Percentiles rank a stretch among this genome's conserved stretches.
These are phyloP conservation scores for Claviceps paspali DNA, from an alignment of 2,329 filamentous ascomycete species.

Conservation along the genomic window DNA sequence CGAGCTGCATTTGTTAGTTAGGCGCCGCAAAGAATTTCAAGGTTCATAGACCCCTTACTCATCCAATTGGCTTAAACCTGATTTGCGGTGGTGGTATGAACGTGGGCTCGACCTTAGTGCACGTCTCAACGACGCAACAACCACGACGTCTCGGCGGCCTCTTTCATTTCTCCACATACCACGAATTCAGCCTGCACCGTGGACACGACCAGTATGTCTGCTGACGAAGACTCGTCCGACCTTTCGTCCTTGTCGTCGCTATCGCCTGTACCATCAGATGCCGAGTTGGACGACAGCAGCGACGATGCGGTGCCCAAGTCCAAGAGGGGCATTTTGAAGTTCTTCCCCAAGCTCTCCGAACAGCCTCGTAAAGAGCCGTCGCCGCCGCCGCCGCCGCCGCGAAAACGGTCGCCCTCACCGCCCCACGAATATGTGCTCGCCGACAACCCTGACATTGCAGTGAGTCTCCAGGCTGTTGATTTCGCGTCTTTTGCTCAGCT, in stretches of 20 bases:
- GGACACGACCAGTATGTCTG: conserved; percentile 30
- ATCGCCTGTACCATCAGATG: conserved; percentile 28
- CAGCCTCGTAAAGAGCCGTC: conserved; percentile 40
- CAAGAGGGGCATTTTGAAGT: conserved; percentile 49
- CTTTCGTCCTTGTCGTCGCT: conserved; percentile 42
- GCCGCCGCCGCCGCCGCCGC: conserved; percentile 51
- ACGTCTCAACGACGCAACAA: conserved; percentile 13
- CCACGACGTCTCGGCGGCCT: conserved; percentile 12
- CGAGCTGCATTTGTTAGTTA: conserved; percentile 4
- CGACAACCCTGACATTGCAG: conserved; percentile 83
- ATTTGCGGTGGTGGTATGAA: conserved; percentile 18
- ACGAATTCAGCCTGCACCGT: conserved; percentile 11
- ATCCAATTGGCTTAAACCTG: conserved; percentile 16
- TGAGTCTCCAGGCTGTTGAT: conserved; percentile 38
- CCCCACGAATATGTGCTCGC: conserved; percentile 80
- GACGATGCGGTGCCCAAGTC: conserved; percentile 24
- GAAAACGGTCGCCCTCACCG: conserved; percentile 74
- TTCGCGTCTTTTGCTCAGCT: not conserved
- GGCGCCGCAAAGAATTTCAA: conserved; percentile 8
- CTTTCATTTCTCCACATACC: conserved; percentile 15
- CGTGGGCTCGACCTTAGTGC: conserved; percentile 16
- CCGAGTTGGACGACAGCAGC: conserved; percentile 33
- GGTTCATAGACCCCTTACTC: conserved; percentile 12
- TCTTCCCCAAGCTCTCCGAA: conserved; percentile 45
- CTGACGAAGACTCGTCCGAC: conserved; percentile 48